These are phyloP conservation scores for Omphalea diandra DNA, from an alignment of 441 rosid species.

Conservation along the genomic window DNA sequence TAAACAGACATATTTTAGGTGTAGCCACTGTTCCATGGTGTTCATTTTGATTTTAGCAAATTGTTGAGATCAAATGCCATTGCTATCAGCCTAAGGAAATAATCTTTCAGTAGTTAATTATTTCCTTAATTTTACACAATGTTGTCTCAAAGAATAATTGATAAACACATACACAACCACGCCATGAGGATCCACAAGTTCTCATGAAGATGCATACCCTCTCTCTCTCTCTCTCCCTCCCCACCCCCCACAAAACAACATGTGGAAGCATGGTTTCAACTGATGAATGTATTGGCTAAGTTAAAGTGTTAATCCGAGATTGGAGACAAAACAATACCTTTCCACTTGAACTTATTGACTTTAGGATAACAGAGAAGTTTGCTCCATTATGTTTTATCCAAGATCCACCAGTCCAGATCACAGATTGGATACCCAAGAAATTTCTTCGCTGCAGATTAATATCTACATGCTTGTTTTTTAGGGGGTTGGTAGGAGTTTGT, in stretches of 20 bases:
- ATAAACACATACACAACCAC: neutral
- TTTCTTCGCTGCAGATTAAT: constrained; percentile 51
- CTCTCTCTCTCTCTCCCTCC: neutral
- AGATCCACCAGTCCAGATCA: constrained; percentile 56
- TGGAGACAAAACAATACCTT: constrained; percentile 32
- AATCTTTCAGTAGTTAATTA: neutral
- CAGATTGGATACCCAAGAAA: constrained; percentile 57
- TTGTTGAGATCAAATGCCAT: neutral
- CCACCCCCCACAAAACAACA: neutral
- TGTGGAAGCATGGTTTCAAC: neutral
- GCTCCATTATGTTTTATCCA: constrained; percentile 63
- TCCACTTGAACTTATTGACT: constrained; percentile 32
- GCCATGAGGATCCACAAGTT: neutral
- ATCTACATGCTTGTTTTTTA: constrained; percentile 41
- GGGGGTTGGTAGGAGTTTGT: constrained; percentile 10
- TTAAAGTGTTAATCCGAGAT: neutral
- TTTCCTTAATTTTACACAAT: neutral
- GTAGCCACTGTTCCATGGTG: neutral
- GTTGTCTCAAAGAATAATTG: neutral
- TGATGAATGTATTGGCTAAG: neutral
- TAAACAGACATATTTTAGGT: neutral
- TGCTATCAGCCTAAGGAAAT: neutral
- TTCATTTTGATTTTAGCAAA: neutral
- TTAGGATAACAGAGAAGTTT: constrained; percentile 44
- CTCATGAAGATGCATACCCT: neutral